phyloP scores from a whole-genome alignment of 2,329 filamentous ascomycete species.

The Paraphoma sp. region DNA sequence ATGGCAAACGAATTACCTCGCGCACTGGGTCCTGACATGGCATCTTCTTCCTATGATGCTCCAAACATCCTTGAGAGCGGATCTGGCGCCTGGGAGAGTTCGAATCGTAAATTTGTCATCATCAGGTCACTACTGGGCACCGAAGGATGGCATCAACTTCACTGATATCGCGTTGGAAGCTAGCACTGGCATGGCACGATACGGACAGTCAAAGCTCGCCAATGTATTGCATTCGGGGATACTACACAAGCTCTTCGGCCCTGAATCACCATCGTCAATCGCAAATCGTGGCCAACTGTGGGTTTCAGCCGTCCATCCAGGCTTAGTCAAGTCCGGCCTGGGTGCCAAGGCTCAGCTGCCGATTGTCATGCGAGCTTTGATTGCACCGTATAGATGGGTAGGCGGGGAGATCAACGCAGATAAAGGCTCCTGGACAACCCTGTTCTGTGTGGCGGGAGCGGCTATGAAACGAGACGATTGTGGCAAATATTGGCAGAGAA shows the following conservation, averaged over 20 bases:
- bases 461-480: conserved; percentile 9
- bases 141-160: conserved; percentile 23
- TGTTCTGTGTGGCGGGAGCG: conserved; percentile 8
- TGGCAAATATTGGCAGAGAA: conserved; percentile 7
- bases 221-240: conserved; percentile 22
- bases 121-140: conserved; percentile 16
- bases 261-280: conserved; percentile 9
- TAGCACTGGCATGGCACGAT: conserved; percentile 14
- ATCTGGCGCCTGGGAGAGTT: conserved; percentile 34
- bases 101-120: conserved; percentile 28
- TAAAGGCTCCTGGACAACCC: conserved; percentile 8
- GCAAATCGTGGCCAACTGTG: conserved; percentile 16
- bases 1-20: conserved; percentile 56
- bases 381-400: not conserved
- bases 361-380: not conserved
- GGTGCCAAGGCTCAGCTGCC: not conserved
- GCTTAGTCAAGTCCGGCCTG: conserved; percentile 23
- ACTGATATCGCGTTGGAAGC: conserved; percentile 5
- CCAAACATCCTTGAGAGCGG: conserved; percentile 25
- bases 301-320: conserved; percentile 25
- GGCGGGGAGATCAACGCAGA: conserved; percentile 2
- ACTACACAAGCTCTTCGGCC: conserved; percentile 14
- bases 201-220: conserved; percentile 32
- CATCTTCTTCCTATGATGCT: conserved; percentile 44
- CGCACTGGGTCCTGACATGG: conserved; percentile 52